Percentiles rank a stretch among this genome's conserved stretches.
phyloP scores from a whole-genome alignment of 768 basidiomycete genomes.

The Omphalotus guepiniiformis region DNA sequence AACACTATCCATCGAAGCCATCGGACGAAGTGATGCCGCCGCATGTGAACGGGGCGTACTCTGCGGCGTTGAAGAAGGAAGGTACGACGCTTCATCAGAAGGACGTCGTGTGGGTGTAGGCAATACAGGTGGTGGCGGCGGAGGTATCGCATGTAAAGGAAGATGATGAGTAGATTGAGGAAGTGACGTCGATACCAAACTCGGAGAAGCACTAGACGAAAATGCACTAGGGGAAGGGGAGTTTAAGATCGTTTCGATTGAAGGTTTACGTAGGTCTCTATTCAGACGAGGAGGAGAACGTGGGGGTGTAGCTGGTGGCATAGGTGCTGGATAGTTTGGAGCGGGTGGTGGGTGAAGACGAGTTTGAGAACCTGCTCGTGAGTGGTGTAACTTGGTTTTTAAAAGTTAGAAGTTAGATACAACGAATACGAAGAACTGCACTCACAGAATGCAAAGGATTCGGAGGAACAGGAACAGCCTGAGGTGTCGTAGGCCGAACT shows the following conservation, averaged over 20 bases:
- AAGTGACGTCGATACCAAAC: slow-evolving; percentile 1
- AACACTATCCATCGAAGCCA: no score
- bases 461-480: no score
- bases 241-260: background rate
- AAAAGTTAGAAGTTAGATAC: no score
- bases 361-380: background rate
- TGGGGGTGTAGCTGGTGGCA: slow-evolving; percentile 1
- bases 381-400: no score
- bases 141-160: background rate
- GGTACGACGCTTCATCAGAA: no score
- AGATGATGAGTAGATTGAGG: slow-evolving; percentile 1
- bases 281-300: background rate
- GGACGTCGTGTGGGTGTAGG: no score
- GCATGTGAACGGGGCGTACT: background rate
- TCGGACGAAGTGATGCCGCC: background rate
- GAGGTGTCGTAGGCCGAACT: no score
- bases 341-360: slow-evolving; percentile 7
- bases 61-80: no score
- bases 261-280: background rate
- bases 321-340: slow-evolving; percentile 4
- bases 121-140: background rate
- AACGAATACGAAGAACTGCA: no score
- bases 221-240: background rate
- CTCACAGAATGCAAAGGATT: no score
- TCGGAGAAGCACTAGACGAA: background rate